phyloP scores from a whole-genome alignment of 768 basidiomycete species.

The Pleurotus ostreatus region DNA sequence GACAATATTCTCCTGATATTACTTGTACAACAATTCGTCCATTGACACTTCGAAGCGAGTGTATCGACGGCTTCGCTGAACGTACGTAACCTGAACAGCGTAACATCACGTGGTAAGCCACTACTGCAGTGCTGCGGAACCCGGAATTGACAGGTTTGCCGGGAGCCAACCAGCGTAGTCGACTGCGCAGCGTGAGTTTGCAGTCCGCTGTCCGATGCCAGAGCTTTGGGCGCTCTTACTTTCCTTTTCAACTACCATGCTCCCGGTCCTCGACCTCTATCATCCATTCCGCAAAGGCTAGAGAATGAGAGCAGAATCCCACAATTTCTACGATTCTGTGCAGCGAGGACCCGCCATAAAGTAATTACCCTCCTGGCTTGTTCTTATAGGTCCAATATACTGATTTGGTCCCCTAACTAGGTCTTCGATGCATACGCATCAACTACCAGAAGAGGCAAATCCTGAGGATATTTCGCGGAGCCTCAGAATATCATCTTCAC shows the following conservation, averaged over 20 bases:
- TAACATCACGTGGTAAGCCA: too few species aligned
- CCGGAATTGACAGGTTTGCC: too few species aligned
- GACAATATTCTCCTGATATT: too few species aligned
- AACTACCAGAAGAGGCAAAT: slow-evolving; percentile 49
- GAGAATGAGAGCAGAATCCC: slow-evolving; percentile 34
- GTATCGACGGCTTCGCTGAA: too few species aligned
- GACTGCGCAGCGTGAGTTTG: slow-evolving; percentile 4
- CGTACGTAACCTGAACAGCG: too few species aligned
- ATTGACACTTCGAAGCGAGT: too few species aligned
- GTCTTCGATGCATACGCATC: slow-evolving; percentile 19
- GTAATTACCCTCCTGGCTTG: slow-evolving; percentile 17
- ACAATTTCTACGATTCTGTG: slow-evolving; percentile 50
- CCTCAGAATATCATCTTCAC: slow-evolving; percentile 56
- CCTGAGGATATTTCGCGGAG: slow-evolving; percentile 69
- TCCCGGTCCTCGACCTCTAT: slow-evolving; percentile 18
- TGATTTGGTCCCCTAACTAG: slow-evolving; percentile 16
- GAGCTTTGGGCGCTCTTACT: not conserved
- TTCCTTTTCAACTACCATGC: slow-evolving; percentile 22
- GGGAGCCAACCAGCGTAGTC: not conserved
- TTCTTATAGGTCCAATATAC: slow-evolving; percentile 26
- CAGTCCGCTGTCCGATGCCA: slow-evolving; percentile 1
- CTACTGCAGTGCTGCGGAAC: too few species aligned
- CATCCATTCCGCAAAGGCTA: slow-evolving; percentile 31
- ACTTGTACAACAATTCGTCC: too few species aligned
- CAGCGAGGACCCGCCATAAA: slow-evolving; percentile 33